Evolutionary conservation across 1,284 basidiomycete genomes (phyloP).

Genomic region (Kwoniella shivajii): DNA sequence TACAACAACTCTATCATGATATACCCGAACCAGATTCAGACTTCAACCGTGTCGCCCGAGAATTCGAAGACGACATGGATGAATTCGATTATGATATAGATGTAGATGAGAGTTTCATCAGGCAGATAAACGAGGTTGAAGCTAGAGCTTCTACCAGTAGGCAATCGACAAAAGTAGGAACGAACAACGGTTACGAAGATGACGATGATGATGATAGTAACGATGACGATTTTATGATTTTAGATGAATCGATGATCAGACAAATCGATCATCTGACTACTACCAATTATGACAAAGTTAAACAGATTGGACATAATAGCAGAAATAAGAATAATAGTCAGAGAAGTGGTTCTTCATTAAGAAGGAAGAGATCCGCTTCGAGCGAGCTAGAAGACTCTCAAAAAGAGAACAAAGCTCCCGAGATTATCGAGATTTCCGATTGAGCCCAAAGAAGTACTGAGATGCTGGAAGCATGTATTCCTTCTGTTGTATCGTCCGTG

Average conservation of each 20-base stretch:
- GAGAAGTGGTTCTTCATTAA: background rate
- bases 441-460: conserved; percentile 5
- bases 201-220: conserved; percentile 2
- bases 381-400: background rate
- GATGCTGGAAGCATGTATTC: background rate
- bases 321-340: background rate
- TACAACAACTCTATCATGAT: conserved; percentile 11
- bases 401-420: conserved; percentile 17
- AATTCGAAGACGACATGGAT: conserved; percentile 9
- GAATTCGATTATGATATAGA: conserved; percentile 16
- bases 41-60: background rate
- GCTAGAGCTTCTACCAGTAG: conserved; percentile 16
- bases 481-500: background rate
- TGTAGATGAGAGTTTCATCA: conserved; percentile 32
- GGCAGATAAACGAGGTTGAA: conserved; percentile 24
- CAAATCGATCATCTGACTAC: conserved; percentile 18
- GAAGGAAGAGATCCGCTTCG: background rate
- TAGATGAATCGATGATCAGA: conserved; percentile 25
- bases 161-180: background rate
- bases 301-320: background rate
- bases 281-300: background rate
- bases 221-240: conserved; percentile 16
- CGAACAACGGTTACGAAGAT: background rate
- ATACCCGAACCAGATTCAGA: conserved; percentile 3
- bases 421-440: conserved; percentile 32